These are phyloP conservation scores for Xylaria nigripes DNA, from an alignment of 495 filamentous ascomycete species.

Conservation along the genomic window DNA sequence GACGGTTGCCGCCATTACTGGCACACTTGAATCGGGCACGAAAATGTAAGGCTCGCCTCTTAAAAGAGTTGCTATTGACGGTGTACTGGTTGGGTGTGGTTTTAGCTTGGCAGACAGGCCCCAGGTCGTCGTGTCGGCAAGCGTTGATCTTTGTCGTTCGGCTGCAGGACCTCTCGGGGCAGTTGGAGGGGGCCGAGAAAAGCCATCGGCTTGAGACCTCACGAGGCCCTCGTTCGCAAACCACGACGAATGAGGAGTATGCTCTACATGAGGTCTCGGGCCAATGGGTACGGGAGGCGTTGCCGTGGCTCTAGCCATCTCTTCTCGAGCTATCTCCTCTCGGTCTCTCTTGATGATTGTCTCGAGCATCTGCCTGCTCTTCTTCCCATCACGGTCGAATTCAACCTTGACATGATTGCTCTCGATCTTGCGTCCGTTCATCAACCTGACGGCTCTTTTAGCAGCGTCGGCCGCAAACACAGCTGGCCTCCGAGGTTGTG, in stretches of 20 bases:
- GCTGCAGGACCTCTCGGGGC: constrained; percentile 83
- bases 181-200: constrained; percentile 61
- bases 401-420: constrained; percentile 67
- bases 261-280: constrained; percentile 16
- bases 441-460: constrained; percentile 61
- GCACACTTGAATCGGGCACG: constrained; percentile 75
- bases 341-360: constrained; percentile 57
- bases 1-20: constrained; percentile 75
- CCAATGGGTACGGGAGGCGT: constrained; percentile 32
- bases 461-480: constrained; percentile 69
- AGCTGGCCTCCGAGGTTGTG: constrained; percentile 36
- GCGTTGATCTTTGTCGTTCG: constrained; percentile 36
- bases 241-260: not conserved
- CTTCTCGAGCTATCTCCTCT: constrained; percentile 44
- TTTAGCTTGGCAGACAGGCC: constrained; percentile 30
- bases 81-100: constrained; percentile 45
- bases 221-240: not conserved
- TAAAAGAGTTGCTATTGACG: constrained; percentile 56
- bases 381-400: constrained; percentile 76
- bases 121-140: constrained; percentile 23
- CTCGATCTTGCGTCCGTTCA: constrained; percentile 64
- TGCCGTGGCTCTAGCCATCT: constrained; percentile 33
- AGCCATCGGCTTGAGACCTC: constrained; percentile 20
- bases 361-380: constrained; percentile 65
- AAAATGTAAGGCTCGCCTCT: constrained; percentile 88